phyloP scores from a whole-genome alignment of 192 early-diverging fungal species.

The Coemansia sp. region DNA sequence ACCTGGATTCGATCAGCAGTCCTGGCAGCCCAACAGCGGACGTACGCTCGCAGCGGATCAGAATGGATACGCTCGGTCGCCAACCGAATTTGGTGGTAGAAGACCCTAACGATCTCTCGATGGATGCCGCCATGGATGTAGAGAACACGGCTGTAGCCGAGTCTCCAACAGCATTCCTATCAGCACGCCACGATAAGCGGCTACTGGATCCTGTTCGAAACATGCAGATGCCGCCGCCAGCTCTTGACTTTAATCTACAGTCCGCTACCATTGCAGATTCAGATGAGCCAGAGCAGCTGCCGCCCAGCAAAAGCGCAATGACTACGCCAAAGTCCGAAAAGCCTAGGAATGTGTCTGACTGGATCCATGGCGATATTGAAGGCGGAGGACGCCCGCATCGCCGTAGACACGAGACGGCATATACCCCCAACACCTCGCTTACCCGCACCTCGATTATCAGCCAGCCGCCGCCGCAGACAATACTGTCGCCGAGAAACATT shows the following conservation, averaged over 20 bases:
- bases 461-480: conserved; percentile 36
- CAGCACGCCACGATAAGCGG: conserved; percentile 34
- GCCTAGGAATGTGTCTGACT: conserved; percentile 25
- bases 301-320: conserved; percentile 3
- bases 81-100: conserved; percentile 9
- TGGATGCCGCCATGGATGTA: conserved; percentile 27
- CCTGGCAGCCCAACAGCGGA: conserved; percentile 17
- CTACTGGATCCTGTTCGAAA: conserved; percentile 9
- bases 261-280: not conserved
- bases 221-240: conserved; percentile 18
- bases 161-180: conserved; percentile 42
- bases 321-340: conserved; percentile 43
- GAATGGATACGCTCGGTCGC: not conserved
- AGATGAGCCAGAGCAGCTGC: not conserved
- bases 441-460: not conserved
- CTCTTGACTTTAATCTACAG: conserved; percentile 5
- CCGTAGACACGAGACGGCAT: conserved; percentile 24
- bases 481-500: conserved; percentile 43
- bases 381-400: conserved; percentile 49
- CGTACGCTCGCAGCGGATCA: not conserved
- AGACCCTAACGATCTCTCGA: conserved; percentile 24
- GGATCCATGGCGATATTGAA: conserved; percentile 39
- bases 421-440: conserved; percentile 14
- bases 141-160: conserved; percentile 20
- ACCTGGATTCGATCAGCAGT: not conserved